Conservation (phyloP, 2,329 filamentous ascomycete species). For the Colletotrichum viniferum region DNA sequence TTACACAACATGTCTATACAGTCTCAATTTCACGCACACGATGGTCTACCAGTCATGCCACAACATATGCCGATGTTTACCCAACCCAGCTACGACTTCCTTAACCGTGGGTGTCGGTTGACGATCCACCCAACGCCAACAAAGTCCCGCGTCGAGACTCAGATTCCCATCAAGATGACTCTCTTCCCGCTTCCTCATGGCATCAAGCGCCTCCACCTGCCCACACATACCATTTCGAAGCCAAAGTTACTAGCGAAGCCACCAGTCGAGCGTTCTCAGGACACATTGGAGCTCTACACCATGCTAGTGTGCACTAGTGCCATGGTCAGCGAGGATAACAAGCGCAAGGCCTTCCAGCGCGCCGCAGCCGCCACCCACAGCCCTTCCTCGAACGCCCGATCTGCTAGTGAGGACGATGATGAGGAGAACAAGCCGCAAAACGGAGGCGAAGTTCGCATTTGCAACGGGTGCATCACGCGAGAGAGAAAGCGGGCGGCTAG, state of each 20-base stretch:
- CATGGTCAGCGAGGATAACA: conserved; percentile 74
- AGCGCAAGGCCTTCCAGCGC: conserved; percentile 69
- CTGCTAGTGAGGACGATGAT: conserved; percentile 52
- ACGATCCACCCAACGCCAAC: conserved; percentile 70
- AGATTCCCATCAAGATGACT: conserved; percentile 86
- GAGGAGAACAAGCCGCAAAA: conserved; percentile 78
- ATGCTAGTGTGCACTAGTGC: conserved; percentile 91
- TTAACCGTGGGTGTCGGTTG: conserved; percentile 45
- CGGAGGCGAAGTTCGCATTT: conserved; percentile 94
- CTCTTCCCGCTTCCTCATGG: conserved; percentile 76
- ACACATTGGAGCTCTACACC: conserved; percentile 80
- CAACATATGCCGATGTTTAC: conserved; percentile 32
- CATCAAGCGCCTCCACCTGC: conserved; percentile 82
- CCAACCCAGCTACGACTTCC: conserved; percentile 30
- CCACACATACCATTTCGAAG: conserved; percentile 90
- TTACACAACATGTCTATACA: conserved; percentile 8
- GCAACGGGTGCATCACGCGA: conserved; percentile 85
- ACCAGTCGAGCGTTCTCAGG: conserved; percentile 65
- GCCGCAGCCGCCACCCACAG: conserved; percentile 50
- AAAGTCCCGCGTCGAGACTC: conserved; percentile 95
- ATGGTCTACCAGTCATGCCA: conserved; percentile 29
- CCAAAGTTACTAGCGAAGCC: conserved; percentile 86
- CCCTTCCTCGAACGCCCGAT: conserved; percentile 24
- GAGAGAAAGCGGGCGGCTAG: conserved; percentile 89
- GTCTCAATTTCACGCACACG: conserved; percentile 27